Evolutionary conservation across 805 yeast species (phyloP), one percentile per base, ranked within the genome.

Genomic region (Wickerhamiella qilinensis): DNA sequence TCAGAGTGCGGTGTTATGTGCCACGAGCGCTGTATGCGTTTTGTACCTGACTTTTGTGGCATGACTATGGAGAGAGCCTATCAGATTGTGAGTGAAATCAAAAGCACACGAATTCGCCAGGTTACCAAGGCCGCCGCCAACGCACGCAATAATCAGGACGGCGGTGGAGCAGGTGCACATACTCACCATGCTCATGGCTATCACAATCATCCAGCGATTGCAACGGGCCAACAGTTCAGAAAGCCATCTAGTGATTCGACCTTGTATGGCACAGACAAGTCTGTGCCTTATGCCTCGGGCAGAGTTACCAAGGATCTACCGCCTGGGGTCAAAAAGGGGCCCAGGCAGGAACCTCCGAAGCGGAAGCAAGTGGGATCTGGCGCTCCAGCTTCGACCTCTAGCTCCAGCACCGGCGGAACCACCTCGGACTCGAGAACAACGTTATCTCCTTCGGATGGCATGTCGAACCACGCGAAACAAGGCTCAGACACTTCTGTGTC

Each of bases 31-130:
- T 91, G 99, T 63, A 77, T 88, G 11, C 95, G 85, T 53, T 65
- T 86, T 51, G 97, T 91, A 18, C 99, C 99, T 1, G 97, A 91
- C 56, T 83, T 91, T 58, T 91, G 99, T 66, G 98, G 98, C 41
- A 88, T 91, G 94, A 71, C 94, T 2, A 84, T 91, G 86, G 95
- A 84, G 53, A 82, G 80, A 71, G 97, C 96, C 3, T 85, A 84
- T 53, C 80, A 79, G 57, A 84, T 91, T 45, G 61, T 91, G 42
- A 72, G 71, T 40, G 83, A 95, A 8, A 85, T 88, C 53, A 78
- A 79, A 54, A 71, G 77, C 31, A 75, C 96, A 2, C 44, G 52
- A 15, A 49, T 47, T 33, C 45, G 52, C 21, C 52, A 47, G 40
- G 51, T 50, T 8, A 46, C 51, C 4, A 49, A 47, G 44, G 50